Conservation (phyloP, 805 yeast species). For the Cephaloascus albidus region DNA sequence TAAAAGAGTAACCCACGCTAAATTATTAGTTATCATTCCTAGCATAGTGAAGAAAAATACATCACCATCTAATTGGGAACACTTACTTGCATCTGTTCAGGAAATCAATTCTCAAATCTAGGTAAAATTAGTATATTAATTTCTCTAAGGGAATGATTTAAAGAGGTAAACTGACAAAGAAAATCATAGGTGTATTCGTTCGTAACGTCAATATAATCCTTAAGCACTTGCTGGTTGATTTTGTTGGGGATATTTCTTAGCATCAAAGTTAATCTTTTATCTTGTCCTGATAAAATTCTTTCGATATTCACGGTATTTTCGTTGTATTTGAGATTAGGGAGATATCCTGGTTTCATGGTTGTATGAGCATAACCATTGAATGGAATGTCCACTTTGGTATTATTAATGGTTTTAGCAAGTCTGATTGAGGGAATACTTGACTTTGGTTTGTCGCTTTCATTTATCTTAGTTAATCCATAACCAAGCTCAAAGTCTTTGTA, state of each 20-base stretch:
- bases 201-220: constrained; percentile 35
- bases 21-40: neutral
- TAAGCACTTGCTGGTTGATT: constrained; percentile 32
- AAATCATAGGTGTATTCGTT: constrained; percentile 26
- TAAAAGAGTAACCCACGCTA: constrained; percentile 45
- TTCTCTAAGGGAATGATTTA: too few relatives aligned
- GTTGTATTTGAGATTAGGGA: too few relatives aligned
- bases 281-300: constrained; percentile 29
- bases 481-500: too few relatives aligned
- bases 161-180: constrained; percentile 20
- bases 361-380: too few relatives aligned
- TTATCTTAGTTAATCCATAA: too few relatives aligned
- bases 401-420: too few relatives aligned
- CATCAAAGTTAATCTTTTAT: constrained; percentile 40
- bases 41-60: neutral
- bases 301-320: constrained; percentile 28
- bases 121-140: too few relatives aligned
- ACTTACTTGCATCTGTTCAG: constrained; percentile 35
- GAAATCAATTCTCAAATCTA: constrained; percentile 42
- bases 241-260: constrained; percentile 47
- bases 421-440: too few relatives aligned
- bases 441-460: too few relatives aligned
- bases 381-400: too few relatives aligned
- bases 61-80: neutral
- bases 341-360: too few relatives aligned